Evolutionary conservation across 2,329 filamentous ascomycete genomes (phyloP).

Genomic region (Diaporthe nobilis): DNA sequence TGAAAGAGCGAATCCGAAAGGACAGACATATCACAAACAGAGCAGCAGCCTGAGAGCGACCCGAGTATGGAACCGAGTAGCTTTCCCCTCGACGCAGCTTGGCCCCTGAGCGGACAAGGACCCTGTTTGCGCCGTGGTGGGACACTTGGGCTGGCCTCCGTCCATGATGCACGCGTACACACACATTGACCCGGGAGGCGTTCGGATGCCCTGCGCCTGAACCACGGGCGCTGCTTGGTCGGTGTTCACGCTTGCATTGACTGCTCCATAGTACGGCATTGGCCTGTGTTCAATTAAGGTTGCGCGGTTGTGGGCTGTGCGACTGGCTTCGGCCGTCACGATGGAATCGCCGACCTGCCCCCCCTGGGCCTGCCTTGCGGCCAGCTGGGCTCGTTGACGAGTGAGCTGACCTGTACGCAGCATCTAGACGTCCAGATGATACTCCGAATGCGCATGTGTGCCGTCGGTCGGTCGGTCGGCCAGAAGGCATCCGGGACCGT

Average conservation of each 20-base stretch:
- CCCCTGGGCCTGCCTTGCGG: background rate
- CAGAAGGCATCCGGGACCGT: constrained; percentile 3
- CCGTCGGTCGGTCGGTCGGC: constrained; percentile 6
- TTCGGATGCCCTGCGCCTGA: constrained; percentile 26
- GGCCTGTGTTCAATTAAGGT: constrained; percentile 14
- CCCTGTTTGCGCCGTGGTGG: background rate
- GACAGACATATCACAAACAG: background rate
- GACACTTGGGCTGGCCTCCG: background rate
- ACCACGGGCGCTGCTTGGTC: constrained; percentile 29
- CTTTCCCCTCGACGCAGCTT: background rate
- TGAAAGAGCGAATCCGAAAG: constrained; percentile 14
- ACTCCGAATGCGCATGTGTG: background rate
- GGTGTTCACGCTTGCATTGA: constrained; percentile 20
- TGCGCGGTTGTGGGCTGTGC: constrained; percentile 29
- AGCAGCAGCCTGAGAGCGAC: background rate
- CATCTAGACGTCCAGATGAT: background rate
- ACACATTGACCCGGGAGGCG: constrained; percentile 12
- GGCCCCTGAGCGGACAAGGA: background rate
- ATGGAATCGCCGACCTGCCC: constrained; percentile 20
- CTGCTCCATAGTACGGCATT: constrained; percentile 14
- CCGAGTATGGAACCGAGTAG: background rate
- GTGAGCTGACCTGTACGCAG: background rate
- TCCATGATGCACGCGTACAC: background rate
- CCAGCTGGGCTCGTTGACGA: background rate
- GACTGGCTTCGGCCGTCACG: constrained; percentile 18